These are phyloP conservation scores for Sporothrix humicola DNA, from an alignment of 2,329 filamentous ascomycete genomes.

Conservation along the genomic window DNA sequence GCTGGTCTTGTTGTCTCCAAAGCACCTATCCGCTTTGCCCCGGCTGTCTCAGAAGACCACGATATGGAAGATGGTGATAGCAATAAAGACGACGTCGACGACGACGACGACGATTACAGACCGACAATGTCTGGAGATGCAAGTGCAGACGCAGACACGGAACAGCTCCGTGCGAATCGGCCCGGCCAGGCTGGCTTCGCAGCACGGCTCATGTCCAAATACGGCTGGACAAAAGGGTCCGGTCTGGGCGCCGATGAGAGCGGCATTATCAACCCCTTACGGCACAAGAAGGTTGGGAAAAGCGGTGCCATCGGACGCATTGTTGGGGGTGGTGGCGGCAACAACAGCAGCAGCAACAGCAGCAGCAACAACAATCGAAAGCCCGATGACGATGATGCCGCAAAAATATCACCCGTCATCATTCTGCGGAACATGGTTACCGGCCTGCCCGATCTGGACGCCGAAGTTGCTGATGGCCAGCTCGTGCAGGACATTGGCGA, in stretches of 20 bases:
- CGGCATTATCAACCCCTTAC: constrained; percentile 84
- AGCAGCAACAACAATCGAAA: constrained; percentile 58
- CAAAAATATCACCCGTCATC: constrained; percentile 76
- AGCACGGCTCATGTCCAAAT: constrained; percentile 86
- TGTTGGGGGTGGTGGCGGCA: constrained; percentile 59
- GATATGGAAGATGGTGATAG: constrained; percentile 34
- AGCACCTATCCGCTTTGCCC: constrained; percentile 74
- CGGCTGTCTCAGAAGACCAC: constrained; percentile 45
- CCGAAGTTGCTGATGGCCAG: constrained; percentile 71
- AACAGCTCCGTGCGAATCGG: constrained; percentile 59
- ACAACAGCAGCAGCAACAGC: constrained; percentile 62
- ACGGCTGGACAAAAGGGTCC: constrained; percentile 88
- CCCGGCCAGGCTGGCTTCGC: constrained; percentile 87
- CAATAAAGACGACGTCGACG: constrained; percentile 37
- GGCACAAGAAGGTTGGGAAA: constrained; percentile 84
- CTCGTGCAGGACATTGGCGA: constrained; percentile 95
- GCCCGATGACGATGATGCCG: not conserved
- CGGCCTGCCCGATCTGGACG: constrained; percentile 74
- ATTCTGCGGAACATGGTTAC: constrained; percentile 85
- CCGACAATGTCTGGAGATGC: constrained; percentile 41
- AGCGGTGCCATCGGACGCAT: constrained; percentile 76
- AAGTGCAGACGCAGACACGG: not conserved
- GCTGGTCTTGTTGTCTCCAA: constrained; percentile 71
- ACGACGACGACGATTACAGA: constrained; percentile 39
- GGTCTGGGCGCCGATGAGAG: constrained; percentile 82